Conservation (phyloP, 805 yeast species). For the Wickerhamomyces pijperi region DNA sequence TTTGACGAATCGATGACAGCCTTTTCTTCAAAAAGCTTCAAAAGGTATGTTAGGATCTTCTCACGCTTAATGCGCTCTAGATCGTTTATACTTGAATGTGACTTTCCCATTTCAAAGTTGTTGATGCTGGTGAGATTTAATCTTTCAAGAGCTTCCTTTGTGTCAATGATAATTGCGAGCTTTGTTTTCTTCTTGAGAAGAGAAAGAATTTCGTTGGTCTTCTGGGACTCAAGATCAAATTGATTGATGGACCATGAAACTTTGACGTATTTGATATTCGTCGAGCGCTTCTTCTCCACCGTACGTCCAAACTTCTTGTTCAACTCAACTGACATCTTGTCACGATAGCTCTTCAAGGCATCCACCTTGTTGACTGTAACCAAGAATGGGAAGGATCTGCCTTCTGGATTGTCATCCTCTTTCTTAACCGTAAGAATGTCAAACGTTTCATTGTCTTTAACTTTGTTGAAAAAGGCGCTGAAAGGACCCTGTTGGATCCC, state of each 20-base stretch:
- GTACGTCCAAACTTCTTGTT: slow-evolving; percentile 17
- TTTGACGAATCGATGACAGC: slow-evolving; percentile 10
- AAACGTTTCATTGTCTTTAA: slow-evolving; percentile 8
- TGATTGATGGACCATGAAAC: slow-evolving; percentile 47
- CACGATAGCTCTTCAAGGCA: slow-evolving; percentile 20
- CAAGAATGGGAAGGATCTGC: slow-evolving; percentile 6
- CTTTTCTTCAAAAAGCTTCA: slow-evolving; percentile 17
- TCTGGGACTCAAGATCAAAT: slow-evolving; percentile 42
- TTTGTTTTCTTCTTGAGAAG: slow-evolving; percentile 33
- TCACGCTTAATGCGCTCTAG: slow-evolving; percentile 25
- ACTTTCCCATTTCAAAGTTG: slow-evolving; percentile 9
- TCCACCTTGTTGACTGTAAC: slow-evolving; percentile 8
- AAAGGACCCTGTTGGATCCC: slow-evolving; percentile 6
- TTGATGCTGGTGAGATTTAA: slow-evolving; percentile 6
- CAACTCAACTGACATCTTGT: slow-evolving; percentile 11
- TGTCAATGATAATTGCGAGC: slow-evolving; percentile 26
- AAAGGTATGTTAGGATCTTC: slow-evolving; percentile 20
- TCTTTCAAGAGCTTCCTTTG: slow-evolving; percentile 20
- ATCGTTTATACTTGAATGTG: slow-evolving; percentile 12
- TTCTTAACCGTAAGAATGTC: slow-evolving; percentile 13
- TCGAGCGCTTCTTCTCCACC: slow-evolving; percentile 17
- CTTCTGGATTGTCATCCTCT: slow-evolving; percentile 1
- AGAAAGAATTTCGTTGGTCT: slow-evolving; percentile 34
- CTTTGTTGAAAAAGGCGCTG: slow-evolving; percentile 4
- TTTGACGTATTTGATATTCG: slow-evolving; percentile 33